phyloP scores from a whole-genome alignment of 2,329 filamentous ascomycete species.

The Cercospora zeina region DNA sequence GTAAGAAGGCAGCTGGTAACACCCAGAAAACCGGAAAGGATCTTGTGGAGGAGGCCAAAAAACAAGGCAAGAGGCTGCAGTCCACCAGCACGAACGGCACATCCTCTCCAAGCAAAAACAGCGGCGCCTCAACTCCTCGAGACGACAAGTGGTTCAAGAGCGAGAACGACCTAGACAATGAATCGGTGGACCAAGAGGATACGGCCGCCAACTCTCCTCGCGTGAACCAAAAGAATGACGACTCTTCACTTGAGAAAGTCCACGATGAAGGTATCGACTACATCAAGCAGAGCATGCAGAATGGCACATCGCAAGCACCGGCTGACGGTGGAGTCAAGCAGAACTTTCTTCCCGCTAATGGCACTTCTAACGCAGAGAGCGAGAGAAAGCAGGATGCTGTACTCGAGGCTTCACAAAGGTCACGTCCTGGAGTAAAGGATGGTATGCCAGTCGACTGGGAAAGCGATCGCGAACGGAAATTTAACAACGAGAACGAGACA shows the following conservation, averaged over 20 bases:
- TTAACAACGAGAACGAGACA: constrained; percentile 7
- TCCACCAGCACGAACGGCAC: background rate
- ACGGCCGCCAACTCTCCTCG: constrained; percentile 5
- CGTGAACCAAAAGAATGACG: background rate
- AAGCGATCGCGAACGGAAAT: constrained; percentile 17
- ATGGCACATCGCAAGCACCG: constrained; percentile 6
- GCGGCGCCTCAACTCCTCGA: background rate
- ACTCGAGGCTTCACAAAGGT: constrained; percentile 27
- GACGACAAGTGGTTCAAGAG: constrained; percentile 18
- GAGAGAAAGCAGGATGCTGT: constrained; percentile 32
- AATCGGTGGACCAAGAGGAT: constrained; percentile 8
- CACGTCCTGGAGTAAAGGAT: constrained; percentile 23
- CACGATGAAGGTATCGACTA: constrained; percentile 19
- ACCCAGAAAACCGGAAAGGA: constrained; percentile 6
- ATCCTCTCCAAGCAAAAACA: constrained; percentile 2
- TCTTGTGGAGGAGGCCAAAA: constrained; percentile 28
- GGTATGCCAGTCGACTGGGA: constrained; percentile 18
- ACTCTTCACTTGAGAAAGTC: constrained; percentile 7
- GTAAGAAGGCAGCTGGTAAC: constrained; percentile 1
- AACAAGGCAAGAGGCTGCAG: constrained; percentile 23
- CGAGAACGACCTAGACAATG: constrained; percentile 10
- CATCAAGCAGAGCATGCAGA: constrained; percentile 17
- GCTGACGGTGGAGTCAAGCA: constrained; percentile 13
- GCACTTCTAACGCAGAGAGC: constrained; percentile 14
- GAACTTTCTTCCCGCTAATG: constrained; percentile 10